phyloP scores from a whole-genome alignment of 2,329 filamentous ascomycete species.

The Phaeomoniella chlamydospora region DNA sequence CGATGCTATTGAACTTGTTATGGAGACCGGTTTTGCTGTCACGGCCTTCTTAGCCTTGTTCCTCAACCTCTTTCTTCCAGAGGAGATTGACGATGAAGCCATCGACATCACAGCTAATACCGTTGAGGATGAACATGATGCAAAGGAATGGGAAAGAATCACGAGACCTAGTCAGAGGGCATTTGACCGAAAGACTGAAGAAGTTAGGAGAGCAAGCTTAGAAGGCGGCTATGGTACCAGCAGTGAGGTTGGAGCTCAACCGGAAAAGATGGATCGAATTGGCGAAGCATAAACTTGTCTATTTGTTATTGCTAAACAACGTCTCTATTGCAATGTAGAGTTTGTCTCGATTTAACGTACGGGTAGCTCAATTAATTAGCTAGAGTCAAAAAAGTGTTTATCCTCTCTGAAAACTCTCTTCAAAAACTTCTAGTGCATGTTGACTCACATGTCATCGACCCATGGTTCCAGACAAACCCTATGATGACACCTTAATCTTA shows the following conservation, averaged over 20 bases:
- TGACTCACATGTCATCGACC: no score
- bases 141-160: slow-evolving; percentile 9
- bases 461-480: no score
- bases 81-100: slow-evolving; percentile 54
- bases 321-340: no score
- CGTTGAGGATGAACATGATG: slow-evolving; percentile 6
- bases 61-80: slow-evolving; percentile 57
- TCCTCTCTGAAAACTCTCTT: no score
- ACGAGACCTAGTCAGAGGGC: slow-evolving; percentile 4
- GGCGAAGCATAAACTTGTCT: no score
- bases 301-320: no score
- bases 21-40: slow-evolving; percentile 49
- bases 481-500: no score
- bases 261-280: background rate
- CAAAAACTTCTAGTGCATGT: no score
- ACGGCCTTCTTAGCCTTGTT: slow-evolving; percentile 59
- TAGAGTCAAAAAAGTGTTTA: no score
- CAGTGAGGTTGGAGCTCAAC: background rate
- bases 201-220: background rate
- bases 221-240: background rate
- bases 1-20: slow-evolving; percentile 45
- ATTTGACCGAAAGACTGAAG: slow-evolving; percentile 4
- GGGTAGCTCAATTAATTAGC: no score
- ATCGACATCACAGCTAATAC: slow-evolving; percentile 8
- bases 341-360: no score